Evolutionary conservation across 371 early-diverging fungal species (phyloP), one percentile per base, ranked within the genome.

Genomic region (Syncephalastrum sp.): DNA sequence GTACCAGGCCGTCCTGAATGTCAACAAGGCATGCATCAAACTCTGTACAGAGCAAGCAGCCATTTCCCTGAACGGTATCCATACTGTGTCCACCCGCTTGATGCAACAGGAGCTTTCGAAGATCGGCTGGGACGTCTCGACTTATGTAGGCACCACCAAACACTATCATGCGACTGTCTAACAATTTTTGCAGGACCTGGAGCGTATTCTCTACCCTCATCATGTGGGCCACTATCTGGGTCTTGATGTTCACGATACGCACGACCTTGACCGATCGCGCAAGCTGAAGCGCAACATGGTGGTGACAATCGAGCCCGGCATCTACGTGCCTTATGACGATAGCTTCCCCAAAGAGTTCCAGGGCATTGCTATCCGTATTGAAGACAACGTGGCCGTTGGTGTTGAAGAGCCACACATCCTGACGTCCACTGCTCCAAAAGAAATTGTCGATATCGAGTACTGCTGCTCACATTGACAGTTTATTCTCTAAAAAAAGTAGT

Each of bases 191-290:
- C 64, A 87, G 82, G 90, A 89, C 50, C 63, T 90, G 4, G 85
- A 89, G 50, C 74, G 81, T 24, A 69, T 79, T 17, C 77, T 98
- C 23, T 98, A 93, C 64, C 97, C 96, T 43, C 97, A 98, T 68
- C 94, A 95, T 69, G 87, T 98, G 3, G 88, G 93, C 4, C 99
- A 96, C 72, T 97, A 93, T 64, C 80, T 97, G 17, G 99, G 99
- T 5, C 59, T 96, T 60, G 97, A 97, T 69, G 91, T 98, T 0
- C 99, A 98, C 66, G 97, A 98, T 67, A 85, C 90, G 1, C 82
- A 82, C 42, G 82, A 85, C 50, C 72, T 95, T 10, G 75, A 83
- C 33, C 81, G 96, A 38, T 83, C 86, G 1, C 79, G 83, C 50
- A 80, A 70, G 53, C 69, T 98, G 45, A 81, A 82, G 58, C 61